A percentile compares a stretch with the other conserved stretches of the same genome.
Conservation (phyloP, 495 filamentous ascomycete genomes). For the Penicillium egyptiacum region DNA sequence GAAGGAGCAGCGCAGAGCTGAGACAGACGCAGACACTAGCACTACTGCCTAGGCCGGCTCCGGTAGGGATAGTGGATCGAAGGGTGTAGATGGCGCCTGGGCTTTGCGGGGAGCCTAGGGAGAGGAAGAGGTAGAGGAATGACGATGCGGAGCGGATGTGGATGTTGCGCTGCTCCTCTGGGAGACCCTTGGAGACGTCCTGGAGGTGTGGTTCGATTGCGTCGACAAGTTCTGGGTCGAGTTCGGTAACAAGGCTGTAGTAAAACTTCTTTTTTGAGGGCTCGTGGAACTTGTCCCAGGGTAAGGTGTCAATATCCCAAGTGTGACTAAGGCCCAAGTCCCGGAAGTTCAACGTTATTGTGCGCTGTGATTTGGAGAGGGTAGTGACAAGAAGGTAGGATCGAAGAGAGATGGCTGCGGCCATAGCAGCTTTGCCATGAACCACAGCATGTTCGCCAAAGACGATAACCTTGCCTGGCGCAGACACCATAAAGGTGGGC, state of each 20-base stretch:
- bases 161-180: conserved; percentile 68
- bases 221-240: conserved; percentile 77
- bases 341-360: conserved; percentile 80
- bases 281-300: conserved; percentile 76
- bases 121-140: conserved; percentile 92
- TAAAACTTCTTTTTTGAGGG: conserved; percentile 89
- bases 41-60: conserved; percentile 88
- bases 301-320: conserved; percentile 87
- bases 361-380: conserved; percentile 80
- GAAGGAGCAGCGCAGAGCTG: conserved; percentile 80
- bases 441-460: conserved; percentile 97
- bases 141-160: conserved; percentile 75
- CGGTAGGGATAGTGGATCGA: conserved; percentile 90
- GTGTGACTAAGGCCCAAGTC: conserved; percentile 84
- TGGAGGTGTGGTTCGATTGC: conserved; percentile 75
- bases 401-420: conserved; percentile 87
- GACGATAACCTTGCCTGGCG: conserved; percentile 95
- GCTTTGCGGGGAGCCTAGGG: conserved; percentile 74
- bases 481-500: conserved; percentile 95
- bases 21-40: conserved; percentile 90
- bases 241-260: conserved; percentile 78
- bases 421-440: conserved; percentile 93
- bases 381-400: conserved; percentile 94
- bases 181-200: conserved; percentile 61
- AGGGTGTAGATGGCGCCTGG: conserved; percentile 84